Percentiles rank a stretch among this genome's conserved stretches.
Conservation (phyloP, 2,329 filamentous ascomycete species). For the Calonectria montana region DNA sequence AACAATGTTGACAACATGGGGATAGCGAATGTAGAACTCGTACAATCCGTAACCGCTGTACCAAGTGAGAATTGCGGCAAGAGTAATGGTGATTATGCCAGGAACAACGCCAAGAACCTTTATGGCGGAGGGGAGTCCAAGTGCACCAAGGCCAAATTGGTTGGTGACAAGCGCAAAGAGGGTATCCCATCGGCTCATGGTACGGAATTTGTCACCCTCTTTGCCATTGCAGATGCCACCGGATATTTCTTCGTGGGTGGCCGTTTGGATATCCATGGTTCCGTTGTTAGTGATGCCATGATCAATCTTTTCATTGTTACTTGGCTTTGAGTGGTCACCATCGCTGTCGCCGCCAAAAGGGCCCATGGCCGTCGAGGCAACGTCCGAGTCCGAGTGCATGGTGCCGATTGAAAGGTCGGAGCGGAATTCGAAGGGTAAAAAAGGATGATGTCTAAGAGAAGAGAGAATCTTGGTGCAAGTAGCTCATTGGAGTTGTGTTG, state of each 20-base stretch:
- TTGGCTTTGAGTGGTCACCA: neutral
- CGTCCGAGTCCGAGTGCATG: slow-evolving; percentile 3
- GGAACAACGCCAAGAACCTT: slow-evolving; percentile 26
- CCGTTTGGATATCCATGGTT: neutral
- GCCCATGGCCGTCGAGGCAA: neutral
- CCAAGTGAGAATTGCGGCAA: slow-evolving; percentile 19
- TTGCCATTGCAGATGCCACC: slow-evolving; percentile 12
- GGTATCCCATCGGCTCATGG: slow-evolving; percentile 25
- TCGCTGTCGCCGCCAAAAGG: neutral
- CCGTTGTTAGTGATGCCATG: neutral
- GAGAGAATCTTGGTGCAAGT: neutral
- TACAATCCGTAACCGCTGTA: slow-evolving; percentile 24
- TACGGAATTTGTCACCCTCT: slow-evolving; percentile 22
- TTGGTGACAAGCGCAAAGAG: slow-evolving; percentile 28
- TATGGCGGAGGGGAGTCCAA: slow-evolving; percentile 22
- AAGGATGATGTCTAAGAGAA: neutral
- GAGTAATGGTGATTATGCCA: slow-evolving; percentile 21
- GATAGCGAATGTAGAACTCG: slow-evolving; percentile 22
- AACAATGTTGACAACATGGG: slow-evolving; percentile 23
- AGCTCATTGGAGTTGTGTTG: neutral
- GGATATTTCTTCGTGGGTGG: slow-evolving; percentile 1
- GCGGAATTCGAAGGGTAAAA: neutral
- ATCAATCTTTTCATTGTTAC: neutral
- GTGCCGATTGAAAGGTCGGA: neutral
- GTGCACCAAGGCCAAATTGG: slow-evolving; percentile 27